Base-by-base conservation (phyloP, 176 grass and related monocot genomes). In the Bolboschoenus planiculmis region DNA sequence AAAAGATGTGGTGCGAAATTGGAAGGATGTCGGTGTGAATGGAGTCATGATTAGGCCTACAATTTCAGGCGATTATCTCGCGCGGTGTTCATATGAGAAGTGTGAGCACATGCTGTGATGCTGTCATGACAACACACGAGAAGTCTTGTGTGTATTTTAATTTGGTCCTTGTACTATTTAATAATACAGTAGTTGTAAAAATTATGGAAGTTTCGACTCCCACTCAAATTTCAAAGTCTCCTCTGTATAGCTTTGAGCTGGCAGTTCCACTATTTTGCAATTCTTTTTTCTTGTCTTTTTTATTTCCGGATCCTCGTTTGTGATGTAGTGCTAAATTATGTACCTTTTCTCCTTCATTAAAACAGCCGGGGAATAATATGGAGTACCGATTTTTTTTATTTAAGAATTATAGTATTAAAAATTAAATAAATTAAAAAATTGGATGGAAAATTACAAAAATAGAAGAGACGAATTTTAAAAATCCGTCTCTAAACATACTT, bases 11-110 rank as follows among this genome's bases (percentile, higher is more conserved):
- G 58, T 76, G 58, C 14, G 44, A 14, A 65, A 82, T 64, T 31
- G 20, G 39, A 15, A 27, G 79, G 35, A 81, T 48, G 56, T 64
- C 79, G 79, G 79, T 82, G 79, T 65, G 57, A 82, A 46, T 61
- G 56, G 0, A 2, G 11, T 81, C 27, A 61, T 61, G 63, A 81
- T 82, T 76, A 31, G 36, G 44, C 71, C 72, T 51, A 31, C 2
- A 51, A 51, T 26, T 33, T 5, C 33, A 76, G 5, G 11, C 24
- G 21, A 30, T 24, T 8, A 30, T 50, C 39, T 50, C 31, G 7
- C 31, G 7, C 13, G 7, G 23, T 50, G 43, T 74, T 76, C 72
- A 18, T 51, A 51, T 50, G 42, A 33, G 68, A 47, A 73, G 24
- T 53, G 72, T 77, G 72, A 53, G 24, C 43, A 48, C 71, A 76